These are phyloP conservation scores for Jatropha curcas DNA, from an alignment of 345 rosid genomes.

Conservation along the genomic window DNA sequence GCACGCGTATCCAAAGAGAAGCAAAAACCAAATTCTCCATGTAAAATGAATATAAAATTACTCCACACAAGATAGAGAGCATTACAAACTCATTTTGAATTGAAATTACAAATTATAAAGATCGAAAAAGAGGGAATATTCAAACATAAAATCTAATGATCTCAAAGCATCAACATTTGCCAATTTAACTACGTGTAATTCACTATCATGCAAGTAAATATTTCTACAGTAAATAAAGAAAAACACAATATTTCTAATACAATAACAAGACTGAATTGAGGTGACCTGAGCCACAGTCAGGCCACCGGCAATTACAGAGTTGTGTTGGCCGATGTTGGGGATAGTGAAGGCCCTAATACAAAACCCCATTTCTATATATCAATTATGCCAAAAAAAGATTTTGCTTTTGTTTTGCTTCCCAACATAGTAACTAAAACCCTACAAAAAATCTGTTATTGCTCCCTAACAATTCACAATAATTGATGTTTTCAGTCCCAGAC, in stretches of 20 bases:
- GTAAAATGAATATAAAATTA: no score
- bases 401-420: slow-evolving; percentile 18
- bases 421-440: not conserved
- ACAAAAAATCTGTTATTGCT: not conserved
- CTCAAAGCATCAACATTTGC: no score
- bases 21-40: no score
- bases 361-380: not conserved
- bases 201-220: slow-evolving; percentile 23
- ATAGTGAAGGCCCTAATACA: not conserved
- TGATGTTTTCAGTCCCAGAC: not conserved
- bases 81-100: no score
- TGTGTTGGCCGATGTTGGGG: slow-evolving; percentile 20
- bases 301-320: slow-evolving; percentile 15
- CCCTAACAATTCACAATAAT: not conserved
- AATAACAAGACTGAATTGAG: not conserved
- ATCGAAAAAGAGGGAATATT: no score
- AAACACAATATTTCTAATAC: no score
- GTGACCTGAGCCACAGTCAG: slow-evolving; percentile 13
- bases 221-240: no score
- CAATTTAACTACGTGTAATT: no score
- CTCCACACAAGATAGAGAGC: no score
- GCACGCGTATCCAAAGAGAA: no score
- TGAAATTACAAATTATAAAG: no score
- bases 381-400: not conserved
- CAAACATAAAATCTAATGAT: no score